These are phyloP conservation scores for Trichophyton verrucosum DNA, from an alignment of 2,329 filamentous ascomycete species.

Conservation along the genomic window DNA sequence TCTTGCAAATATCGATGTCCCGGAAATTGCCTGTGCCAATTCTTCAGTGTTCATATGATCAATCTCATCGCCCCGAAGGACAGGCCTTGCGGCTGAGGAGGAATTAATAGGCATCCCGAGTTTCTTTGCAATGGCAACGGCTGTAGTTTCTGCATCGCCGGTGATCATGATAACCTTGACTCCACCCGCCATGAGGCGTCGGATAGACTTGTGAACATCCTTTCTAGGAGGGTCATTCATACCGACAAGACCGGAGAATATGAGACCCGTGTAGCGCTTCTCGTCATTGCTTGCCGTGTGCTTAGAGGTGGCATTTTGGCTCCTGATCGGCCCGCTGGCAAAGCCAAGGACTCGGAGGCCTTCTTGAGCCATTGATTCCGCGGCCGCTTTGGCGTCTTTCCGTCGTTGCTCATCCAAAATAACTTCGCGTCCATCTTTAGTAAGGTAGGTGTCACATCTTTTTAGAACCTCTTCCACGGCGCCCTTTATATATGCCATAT, in stretches of 20 bases:
- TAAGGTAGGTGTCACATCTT: conserved; percentile 82
- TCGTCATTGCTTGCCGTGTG: conserved; percentile 48
- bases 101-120: conserved; percentile 77
- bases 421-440: conserved; percentile 72
- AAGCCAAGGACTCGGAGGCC: conserved; percentile 86
- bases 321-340: conserved; percentile 64
- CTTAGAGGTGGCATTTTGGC: conserved; percentile 37
- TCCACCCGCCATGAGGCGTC: conserved; percentile 79
- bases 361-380: conserved; percentile 75
- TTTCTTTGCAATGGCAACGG: conserved; percentile 83
- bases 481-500: conserved; percentile 91
- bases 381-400: conserved; percentile 63
- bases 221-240: conserved; percentile 95
- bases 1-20: conserved; percentile 87
- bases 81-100: conserved; percentile 45
- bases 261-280: conserved; percentile 67
- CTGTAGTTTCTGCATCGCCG: conserved; percentile 88
- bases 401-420: conserved; percentile 65
- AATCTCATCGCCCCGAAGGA: conserved; percentile 82
- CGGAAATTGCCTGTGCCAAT: conserved; percentile 69
- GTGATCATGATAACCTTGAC: conserved; percentile 99
- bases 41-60: conserved; percentile 81
- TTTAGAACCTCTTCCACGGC: conserved; percentile 76
- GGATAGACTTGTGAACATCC: conserved; percentile 78
- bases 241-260: conserved; percentile 83